Base-by-base conservation (phyloP, 331 rosid species). In the Stylosanthes scabra region DNA sequence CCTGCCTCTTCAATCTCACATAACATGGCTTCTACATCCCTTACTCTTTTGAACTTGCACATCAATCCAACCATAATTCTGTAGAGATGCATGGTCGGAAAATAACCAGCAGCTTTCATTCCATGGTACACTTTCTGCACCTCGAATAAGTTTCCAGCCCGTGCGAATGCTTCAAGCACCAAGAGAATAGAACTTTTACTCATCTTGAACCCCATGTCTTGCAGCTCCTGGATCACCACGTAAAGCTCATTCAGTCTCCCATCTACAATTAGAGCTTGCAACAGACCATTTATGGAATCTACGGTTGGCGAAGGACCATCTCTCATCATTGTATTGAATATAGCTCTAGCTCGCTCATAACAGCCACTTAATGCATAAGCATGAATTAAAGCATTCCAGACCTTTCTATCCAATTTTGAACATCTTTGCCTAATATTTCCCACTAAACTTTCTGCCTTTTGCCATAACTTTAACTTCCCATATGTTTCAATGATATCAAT, bases 31-130 rank as follows among this genome's bases (percentile, higher is more conserved):
- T 86, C 97, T 16, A 80, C 98, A 77, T 94, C 97, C 86, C 90
- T 77, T 25, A 81, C 86, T 79, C 79, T 87, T 80, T 81, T 89
- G 78, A 78, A 92, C 85, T 82, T 84, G 84, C 96, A 85, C 66
- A 94, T 57, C 74, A 94, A 75, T 63, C 79, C 84, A 72, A 91
- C 81, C 93, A 94, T 89, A 63, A 82, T 78, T 88, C 93, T 91
- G 77, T 89, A 94, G 71, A 90, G 83, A 84, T 89, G 83, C 96
- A 91, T 88, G 73, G 81, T 89, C 6, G 98, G 98, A 75, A 94
- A 82, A 86, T 86, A 89, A 82, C 98, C 98, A 5, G 97, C 93
- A 71, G 96, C 96, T 81, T 85, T 94, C 97, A 94, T 94, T 80
- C 98, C 98, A 44, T 86, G 84, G 79, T 94, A 94, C 77, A 94